Percentiles rank a stretch among this genome's conserved stretches.
Evolutionary conservation across 2,329 filamentous ascomycete species (phyloP).

Genomic region (Nothopassalora personata): DNA sequence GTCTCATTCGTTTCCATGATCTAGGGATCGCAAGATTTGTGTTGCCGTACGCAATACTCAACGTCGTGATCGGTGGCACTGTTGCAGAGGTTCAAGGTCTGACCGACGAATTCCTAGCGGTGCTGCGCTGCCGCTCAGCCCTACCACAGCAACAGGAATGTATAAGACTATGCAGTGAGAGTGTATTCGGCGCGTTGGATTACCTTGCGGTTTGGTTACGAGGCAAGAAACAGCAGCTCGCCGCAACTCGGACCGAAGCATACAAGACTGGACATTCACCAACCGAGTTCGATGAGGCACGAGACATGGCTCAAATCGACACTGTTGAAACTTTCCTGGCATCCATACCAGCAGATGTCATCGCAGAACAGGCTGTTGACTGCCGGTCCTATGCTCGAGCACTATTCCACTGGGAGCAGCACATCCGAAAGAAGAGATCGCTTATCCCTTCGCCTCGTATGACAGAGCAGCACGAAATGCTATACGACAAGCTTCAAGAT

Average conservation of each 20-base stretch:
- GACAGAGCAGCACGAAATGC: conserved; percentile 41
- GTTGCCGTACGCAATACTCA: conserved; percentile 79
- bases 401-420: conserved; percentile 89
- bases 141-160: conserved; percentile 60
- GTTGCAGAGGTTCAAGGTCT: conserved; percentile 61
- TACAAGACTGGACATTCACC: conserved; percentile 41
- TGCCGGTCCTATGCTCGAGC: conserved; percentile 90
- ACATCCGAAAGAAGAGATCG: conserved; percentile 57
- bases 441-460: conserved; percentile 38
- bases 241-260: conserved; percentile 38
- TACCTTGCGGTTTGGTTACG: conserved; percentile 90
- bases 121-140: conserved; percentile 63
- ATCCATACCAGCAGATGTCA: conserved; percentile 64
- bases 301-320: conserved; percentile 50
- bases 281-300: conserved; percentile 47
- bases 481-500: conserved; percentile 66
- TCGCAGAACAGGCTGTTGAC: conserved; percentile 80
- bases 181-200: conserved; percentile 83
- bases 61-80: conserved; percentile 70
- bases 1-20: conserved; percentile 80
- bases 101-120: conserved; percentile 64
- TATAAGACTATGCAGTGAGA: conserved; percentile 83
- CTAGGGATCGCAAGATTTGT: conserved; percentile 81
- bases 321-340: conserved; percentile 68
- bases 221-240: conserved; percentile 57